Conservation (phyloP, 768 basidiomycete species). For the Mycena crocata region DNA sequence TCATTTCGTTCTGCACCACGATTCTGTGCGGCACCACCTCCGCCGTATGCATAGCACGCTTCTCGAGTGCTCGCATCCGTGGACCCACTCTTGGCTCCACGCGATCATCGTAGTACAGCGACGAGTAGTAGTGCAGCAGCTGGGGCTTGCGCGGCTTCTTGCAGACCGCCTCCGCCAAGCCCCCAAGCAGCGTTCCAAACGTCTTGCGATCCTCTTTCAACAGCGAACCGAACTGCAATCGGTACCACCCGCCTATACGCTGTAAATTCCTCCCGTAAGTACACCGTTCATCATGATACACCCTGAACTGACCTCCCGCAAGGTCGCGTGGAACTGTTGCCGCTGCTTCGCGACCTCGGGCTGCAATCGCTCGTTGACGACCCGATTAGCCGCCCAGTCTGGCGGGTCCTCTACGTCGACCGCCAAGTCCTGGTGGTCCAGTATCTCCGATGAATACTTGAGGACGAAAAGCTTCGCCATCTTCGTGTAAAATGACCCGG, state of each 20-base stretch:
- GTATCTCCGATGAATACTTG: neutral
- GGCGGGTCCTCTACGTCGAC: constrained; percentile 1
- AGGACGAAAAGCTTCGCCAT: neutral
- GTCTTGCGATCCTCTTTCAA: neutral
- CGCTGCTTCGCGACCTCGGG: neutral
- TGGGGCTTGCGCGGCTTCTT: neutral
- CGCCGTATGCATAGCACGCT: neutral
- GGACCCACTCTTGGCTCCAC: neutral
- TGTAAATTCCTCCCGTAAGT: neutral
- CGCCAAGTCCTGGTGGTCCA: neutral
- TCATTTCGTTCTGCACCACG: constrained; percentile 1
- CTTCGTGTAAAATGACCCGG: constrained; percentile 2
- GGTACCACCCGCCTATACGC: neutral
- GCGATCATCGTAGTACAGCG: neutral
- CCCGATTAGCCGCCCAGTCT: neutral
- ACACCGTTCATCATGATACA: neutral
- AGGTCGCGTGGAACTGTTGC: neutral
- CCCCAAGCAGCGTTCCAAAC: neutral
- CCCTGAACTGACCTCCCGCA: neutral
- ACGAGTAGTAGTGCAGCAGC: neutral
- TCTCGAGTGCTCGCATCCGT: neutral
- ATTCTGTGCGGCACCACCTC: neutral
- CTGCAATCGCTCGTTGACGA: neutral
- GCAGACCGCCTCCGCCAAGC: neutral
- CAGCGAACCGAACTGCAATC: neutral